phyloP scores from a whole-genome alignment of 2,329 filamentous ascomycete species.

The Ophiostoma quercus region DNA sequence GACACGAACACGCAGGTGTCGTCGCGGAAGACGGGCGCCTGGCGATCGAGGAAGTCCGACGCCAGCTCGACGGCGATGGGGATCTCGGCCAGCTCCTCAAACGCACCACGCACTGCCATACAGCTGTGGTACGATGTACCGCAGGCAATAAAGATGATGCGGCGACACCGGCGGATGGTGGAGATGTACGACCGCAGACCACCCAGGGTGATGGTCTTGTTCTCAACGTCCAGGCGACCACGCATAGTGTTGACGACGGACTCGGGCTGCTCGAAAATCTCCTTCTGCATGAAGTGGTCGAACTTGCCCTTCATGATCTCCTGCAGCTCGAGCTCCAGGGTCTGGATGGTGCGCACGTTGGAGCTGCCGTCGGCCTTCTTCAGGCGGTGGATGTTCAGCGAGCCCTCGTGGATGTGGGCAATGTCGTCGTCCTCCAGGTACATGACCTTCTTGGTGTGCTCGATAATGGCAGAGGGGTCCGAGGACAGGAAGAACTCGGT shows the following conservation, averaged over 20 bases:
- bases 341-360: conserved; percentile 97
- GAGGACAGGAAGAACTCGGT: conserved; percentile 99
- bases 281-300: conserved; percentile 99
- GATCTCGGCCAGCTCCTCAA: conserved; percentile 97
- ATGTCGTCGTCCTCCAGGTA: conserved; percentile 99
- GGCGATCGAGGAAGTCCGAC: conserved; percentile 94
- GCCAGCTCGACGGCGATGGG: conserved; percentile 95
- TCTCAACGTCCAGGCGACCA: conserved; percentile 87
- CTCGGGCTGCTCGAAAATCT: conserved; percentile 99
- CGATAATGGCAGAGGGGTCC: conserved; percentile 94
- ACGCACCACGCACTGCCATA: conserved; percentile 97
- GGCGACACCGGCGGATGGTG: conserved; percentile 91
- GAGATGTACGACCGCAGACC: conserved; percentile 93
- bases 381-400: conserved; percentile 96
- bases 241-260: conserved; percentile 99
- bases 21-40: conserved; percentile 97
- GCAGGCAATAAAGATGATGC: conserved; percentile 98
- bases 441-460: conserved; percentile 99
- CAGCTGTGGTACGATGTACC: conserved; percentile 98
- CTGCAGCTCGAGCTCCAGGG: conserved; percentile 95
- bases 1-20: conserved; percentile 99
- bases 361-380: conserved; percentile 95
- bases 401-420: conserved; percentile 98
- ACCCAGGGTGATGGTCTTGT: conserved; percentile 93
- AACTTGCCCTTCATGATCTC: conserved; percentile 99